A percentile compares a stretch with the other conserved stretches of the same genome.
Evolutionary conservation across 345 rosid genomes (phyloP).

Genomic region (Syzygium oleosum): DNA sequence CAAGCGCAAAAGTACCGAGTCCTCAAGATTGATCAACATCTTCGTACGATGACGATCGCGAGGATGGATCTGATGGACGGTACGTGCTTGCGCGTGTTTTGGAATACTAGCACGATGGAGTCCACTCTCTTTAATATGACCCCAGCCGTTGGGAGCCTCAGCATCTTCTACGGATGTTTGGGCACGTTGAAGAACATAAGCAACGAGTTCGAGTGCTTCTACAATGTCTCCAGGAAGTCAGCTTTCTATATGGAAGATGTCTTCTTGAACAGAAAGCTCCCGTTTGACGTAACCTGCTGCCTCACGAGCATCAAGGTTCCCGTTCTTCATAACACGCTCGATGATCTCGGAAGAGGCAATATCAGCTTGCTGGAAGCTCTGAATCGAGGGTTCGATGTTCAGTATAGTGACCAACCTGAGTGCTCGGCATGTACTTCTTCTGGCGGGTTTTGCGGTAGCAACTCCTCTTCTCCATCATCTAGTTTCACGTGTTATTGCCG

Average conservation of each 20-base stretch:
- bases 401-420: neutral
- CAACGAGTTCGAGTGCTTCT: neutral
- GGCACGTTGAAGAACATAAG: neutral
- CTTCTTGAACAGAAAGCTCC: neutral
- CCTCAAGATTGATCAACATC: neutral
- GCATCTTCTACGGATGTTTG: conserved; percentile 18
- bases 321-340: neutral
- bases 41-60: neutral
- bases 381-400: conserved; percentile 14
- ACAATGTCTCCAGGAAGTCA: accelerated
- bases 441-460: conserved; percentile 38
- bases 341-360: accelerated
- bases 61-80: neutral
- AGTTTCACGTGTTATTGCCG: conserved; percentile 27
- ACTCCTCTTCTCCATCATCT: neutral
- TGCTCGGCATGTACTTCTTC: conserved; percentile 20
- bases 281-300: neutral
- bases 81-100: conserved; percentile 4
- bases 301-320: conserved; percentile 1
- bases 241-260: neutral
- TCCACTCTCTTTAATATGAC: neutral
- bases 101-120: neutral
- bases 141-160: neutral
- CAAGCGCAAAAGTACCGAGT: neutral
- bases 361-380: neutral